Evolutionary conservation across 768 basidiomycete species (phyloP).

Genomic region (Leccinum subtestaceum): DNA sequence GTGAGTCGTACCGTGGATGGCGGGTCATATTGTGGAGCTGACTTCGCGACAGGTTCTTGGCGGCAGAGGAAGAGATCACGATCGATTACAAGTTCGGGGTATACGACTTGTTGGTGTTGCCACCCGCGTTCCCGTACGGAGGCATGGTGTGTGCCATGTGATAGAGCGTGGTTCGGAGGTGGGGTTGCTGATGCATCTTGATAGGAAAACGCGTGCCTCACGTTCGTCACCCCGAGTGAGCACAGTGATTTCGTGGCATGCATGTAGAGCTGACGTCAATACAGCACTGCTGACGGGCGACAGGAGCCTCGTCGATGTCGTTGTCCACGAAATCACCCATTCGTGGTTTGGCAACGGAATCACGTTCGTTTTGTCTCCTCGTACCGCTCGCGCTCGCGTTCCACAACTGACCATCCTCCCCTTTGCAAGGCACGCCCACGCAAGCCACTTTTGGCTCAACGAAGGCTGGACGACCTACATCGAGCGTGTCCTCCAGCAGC

Average conservation of each 20-base stretch:
- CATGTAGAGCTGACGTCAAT: background rate
- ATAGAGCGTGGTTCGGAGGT: background rate
- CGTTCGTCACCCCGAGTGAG: conserved; percentile 84
- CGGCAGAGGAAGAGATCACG: conserved; percentile 66
- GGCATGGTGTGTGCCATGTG: conserved; percentile 57
- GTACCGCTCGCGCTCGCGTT: background rate
- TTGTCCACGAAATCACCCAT: conserved; percentile 82
- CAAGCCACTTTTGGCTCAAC: conserved; percentile 84
- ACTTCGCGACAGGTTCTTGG: conserved; percentile 57
- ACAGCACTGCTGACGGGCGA: conserved; percentile 82
- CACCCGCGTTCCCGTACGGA: conserved; percentile 89
- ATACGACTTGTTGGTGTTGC: conserved; percentile 85
- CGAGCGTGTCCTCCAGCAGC: conserved; percentile 73
- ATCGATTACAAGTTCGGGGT: conserved; percentile 79
- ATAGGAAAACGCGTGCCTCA: conserved; percentile 84
- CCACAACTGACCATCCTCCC: background rate
- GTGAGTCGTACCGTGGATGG: conserved; percentile 33
- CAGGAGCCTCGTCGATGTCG: conserved; percentile 83
- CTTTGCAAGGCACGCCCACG: conserved; percentile 53
- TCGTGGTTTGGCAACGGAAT: conserved; percentile 92
- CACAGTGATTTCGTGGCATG: background rate
- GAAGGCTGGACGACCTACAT: conserved; percentile 95
- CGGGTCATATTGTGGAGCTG: background rate
- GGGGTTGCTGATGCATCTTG: background rate
- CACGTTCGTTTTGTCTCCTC: conserved; percentile 44